Base-by-base conservation (phyloP, 1,139 yeast species). In the Suhomyces coccinellae region DNA sequence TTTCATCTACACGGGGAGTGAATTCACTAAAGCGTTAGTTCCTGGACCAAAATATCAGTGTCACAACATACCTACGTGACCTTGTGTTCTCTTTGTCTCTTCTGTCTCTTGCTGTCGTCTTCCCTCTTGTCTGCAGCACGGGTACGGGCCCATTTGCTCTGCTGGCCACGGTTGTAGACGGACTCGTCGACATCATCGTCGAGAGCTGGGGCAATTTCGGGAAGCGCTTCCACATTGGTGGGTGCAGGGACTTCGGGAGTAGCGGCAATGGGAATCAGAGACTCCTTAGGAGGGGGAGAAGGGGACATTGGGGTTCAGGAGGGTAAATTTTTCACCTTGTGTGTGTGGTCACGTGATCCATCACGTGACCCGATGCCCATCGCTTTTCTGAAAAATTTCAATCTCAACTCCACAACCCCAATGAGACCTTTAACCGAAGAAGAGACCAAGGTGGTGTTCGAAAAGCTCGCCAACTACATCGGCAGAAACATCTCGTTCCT, bases 341-440 rank as follows among this genome's bases (percentile, higher is more conserved):
- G 29, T 3, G 6, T 26, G 29, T 9, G 14, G 26, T 13, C 13
- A 13, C 14, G 28, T 11, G 12, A 11, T 15, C 10, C 9, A 13
- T 29, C 43, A 41, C 40, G 40, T 41, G 44, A 17, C 32, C n/a
- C 24, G 16, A 30, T 24, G 29, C 22, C 32, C 38, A 15, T 27
- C 37, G 14, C 37, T 26, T 22, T 31, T n/a, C 29, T 26, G 40
- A 41, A 41, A 41, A 36, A 36, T 41, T 41, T 36, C 36, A 15
- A 16, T 13, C 6, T 41, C 43, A 47, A 35, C 6, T 26, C n/a
- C 32, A 31, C 26, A 14, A 28, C 37, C 16, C 29, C 40, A 36
- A 93, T 93, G 99, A 85, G 99, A 77, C 89, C 93, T 43, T 79
- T 93, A 55, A 93, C 99, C 53, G 99, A 93, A 66, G 97, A 89